These are phyloP conservation scores for Aspergillus saccharolyticus DNA, from an alignment of 495 filamentous ascomycete genomes.

Conservation along the genomic window DNA sequence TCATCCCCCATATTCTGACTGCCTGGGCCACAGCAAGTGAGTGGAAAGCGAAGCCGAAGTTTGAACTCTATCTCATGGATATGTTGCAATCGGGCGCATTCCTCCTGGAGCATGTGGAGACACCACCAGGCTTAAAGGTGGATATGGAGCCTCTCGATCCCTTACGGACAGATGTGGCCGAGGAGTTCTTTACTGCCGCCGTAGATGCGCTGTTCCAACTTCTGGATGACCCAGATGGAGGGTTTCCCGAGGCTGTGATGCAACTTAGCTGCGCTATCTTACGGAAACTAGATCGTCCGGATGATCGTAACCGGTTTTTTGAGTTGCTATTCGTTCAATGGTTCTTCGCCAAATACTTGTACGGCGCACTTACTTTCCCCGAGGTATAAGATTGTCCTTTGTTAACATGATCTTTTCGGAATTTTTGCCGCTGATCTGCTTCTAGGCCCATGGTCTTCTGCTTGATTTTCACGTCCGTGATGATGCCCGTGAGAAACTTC, in stretches of 20 bases:
- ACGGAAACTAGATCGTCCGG: conserved; percentile 64
- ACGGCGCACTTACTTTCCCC: conserved; percentile 79
- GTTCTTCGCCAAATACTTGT: conserved; percentile 84
- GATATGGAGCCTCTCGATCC: conserved; percentile 54
- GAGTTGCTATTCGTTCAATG: conserved; percentile 83
- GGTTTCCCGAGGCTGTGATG: conserved; percentile 78
- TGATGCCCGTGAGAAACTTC: conserved; percentile 80
- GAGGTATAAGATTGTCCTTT: conserved; percentile 54
- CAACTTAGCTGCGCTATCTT: conserved; percentile 79
- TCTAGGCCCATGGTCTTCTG: conserved; percentile 76
- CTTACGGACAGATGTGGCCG: conserved; percentile 68
- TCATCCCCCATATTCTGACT: conserved; percentile 56
- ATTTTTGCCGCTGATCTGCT: background rate
- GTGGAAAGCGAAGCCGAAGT: conserved; percentile 81
- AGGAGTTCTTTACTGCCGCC: conserved; percentile 85
- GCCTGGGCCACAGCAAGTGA: conserved; percentile 80
- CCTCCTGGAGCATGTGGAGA: conserved; percentile 74
- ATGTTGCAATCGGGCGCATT: conserved; percentile 89
- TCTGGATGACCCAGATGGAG: conserved; percentile 69
- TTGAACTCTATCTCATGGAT: conserved; percentile 92
- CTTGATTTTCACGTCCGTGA: conserved; percentile 87
- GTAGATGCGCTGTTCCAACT: conserved; percentile 79
- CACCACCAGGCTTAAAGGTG: conserved; percentile 34
- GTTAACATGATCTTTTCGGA: background rate
- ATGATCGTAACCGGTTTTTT: conserved; percentile 63